Evolutionary conservation across 192 early-diverging fungal species (phyloP).

Genomic region (Coemansia sp.): DNA sequence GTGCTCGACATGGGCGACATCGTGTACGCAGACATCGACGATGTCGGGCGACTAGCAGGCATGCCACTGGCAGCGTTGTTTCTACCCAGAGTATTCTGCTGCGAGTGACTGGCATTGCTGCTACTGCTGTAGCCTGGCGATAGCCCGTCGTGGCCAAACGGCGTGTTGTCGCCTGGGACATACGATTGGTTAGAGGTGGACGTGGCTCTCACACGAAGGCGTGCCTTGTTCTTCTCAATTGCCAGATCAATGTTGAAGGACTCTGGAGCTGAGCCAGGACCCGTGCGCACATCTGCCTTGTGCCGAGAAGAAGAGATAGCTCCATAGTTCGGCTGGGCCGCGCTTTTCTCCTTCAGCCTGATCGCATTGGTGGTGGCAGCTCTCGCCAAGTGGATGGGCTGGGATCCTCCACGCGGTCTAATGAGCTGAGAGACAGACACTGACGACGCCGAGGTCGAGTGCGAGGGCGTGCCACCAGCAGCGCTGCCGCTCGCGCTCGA

Average conservation of each 20-base stretch:
- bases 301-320: neutral
- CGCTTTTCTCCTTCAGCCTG: constrained; percentile 37
- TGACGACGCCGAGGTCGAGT: constrained; percentile 6
- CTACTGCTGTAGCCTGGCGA: constrained; percentile 10
- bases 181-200: constrained; percentile 35
- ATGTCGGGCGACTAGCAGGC: constrained; percentile 31
- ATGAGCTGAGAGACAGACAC: constrained; percentile 11
- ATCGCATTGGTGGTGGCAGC: constrained; percentile 53
- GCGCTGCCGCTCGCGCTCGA: constrained; percentile 7
- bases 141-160: constrained; percentile 2
- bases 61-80: constrained; percentile 8
- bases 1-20: constrained; percentile 51
- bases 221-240: constrained; percentile 19
- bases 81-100: constrained; percentile 11
- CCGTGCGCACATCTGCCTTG: neutral
- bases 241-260: constrained; percentile 30
- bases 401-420: constrained; percentile 47
- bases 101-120: constrained; percentile 9
- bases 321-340: neutral
- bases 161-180: constrained; percentile 5
- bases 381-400: constrained; percentile 42
- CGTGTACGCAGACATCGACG: constrained; percentile 48
- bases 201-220: constrained; percentile 32
- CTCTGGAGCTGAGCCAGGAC: constrained; percentile 46
- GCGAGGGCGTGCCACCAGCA: constrained; percentile 1